These are phyloP conservation scores for Coemansia sp. DNA, from an alignment of 192 early-diverging fungal species.

Conservation along the genomic window DNA sequence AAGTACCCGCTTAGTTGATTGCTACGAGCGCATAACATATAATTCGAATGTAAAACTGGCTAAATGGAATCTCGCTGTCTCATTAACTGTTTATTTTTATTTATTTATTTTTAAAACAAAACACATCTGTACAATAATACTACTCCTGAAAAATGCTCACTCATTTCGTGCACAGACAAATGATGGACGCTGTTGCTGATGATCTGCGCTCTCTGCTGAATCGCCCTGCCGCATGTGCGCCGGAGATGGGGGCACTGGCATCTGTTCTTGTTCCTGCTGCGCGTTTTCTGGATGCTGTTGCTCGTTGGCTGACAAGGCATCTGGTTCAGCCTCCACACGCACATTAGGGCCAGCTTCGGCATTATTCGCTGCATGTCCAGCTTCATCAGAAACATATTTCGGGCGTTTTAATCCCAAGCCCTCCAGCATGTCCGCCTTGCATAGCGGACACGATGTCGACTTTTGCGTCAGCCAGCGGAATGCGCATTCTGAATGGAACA, in stretches of 20 bases:
- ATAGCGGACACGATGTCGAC: conserved; percentile 41
- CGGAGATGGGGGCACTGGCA: background rate
- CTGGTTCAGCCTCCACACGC: conserved; percentile 8
- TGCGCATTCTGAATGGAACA: conserved; percentile 38
- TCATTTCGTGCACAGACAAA: background rate
- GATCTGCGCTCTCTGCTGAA: background rate
- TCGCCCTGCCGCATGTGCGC: background rate
- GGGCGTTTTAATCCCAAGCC: conserved; percentile 19
- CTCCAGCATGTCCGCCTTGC: conserved; percentile 35
- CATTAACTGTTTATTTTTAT: no score
- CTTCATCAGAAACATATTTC: conserved; percentile 1
- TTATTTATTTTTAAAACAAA: background rate
- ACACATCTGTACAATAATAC: background rate
- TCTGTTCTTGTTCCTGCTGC: background rate
- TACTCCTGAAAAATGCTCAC: background rate
- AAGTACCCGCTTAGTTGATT: no score
- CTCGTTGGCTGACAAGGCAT: background rate
- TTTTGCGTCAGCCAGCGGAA: conserved; percentile 40
- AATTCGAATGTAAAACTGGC: no score
- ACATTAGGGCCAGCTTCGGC: background rate
- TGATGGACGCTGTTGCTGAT: background rate
- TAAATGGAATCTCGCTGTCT: no score
- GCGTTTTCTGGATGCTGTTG: background rate
- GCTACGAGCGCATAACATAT: no score
- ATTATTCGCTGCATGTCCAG: no score